Percentiles rank a stretch among this genome's conserved stretches.
Conservation (phyloP, 2,329 filamentous ascomycete species). For the Botryotinia convoluta region DNA sequence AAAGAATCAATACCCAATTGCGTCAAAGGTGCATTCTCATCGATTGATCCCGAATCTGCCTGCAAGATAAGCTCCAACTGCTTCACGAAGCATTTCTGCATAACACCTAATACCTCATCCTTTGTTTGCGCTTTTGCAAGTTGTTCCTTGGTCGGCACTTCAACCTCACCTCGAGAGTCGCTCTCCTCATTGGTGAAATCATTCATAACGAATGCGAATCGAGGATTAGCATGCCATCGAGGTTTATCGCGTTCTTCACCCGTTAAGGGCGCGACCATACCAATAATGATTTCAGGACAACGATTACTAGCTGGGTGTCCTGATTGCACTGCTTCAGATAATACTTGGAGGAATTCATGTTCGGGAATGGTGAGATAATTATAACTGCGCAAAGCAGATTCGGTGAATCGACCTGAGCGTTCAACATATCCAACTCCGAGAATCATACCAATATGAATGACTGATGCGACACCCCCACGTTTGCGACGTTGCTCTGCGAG, state of each 20-base stretch:
- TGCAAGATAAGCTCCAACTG: slow-evolving; percentile 14
- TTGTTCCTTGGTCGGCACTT: slow-evolving; percentile 9
- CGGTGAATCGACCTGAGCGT: background rate
- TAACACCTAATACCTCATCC: background rate
- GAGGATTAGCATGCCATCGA: slow-evolving; percentile 9
- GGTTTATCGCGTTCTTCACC: slow-evolving; percentile 6
- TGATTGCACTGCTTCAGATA: slow-evolving; percentile 45
- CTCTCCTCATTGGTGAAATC: background rate
- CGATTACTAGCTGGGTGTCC: slow-evolving; percentile 25
- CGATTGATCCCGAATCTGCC: background rate
- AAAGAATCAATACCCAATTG: slow-evolving; percentile 47
- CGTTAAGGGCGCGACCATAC: slow-evolving; percentile 1
- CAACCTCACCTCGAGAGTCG: background rate
- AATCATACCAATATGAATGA: slow-evolving; percentile 53
- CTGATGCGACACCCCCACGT: slow-evolving; percentile 45
- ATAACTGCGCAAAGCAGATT: background rate
- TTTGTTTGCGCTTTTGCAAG: slow-evolving; percentile 15
- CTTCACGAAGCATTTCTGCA: slow-evolving; percentile 12
- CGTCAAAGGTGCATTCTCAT: slow-evolving; percentile 1
- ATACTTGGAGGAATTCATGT: slow-evolving; percentile 43
- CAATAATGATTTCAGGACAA: slow-evolving; percentile 18
- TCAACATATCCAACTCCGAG: slow-evolving; percentile 42
- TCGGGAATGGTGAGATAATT: slow-evolving; percentile 35
- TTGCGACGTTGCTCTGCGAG: slow-evolving; percentile 43
- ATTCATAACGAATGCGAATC: slow-evolving; percentile 2